Conservation (phyloP, 2,329 filamentous ascomycete species). For the Escovopsis sp. region DNA sequence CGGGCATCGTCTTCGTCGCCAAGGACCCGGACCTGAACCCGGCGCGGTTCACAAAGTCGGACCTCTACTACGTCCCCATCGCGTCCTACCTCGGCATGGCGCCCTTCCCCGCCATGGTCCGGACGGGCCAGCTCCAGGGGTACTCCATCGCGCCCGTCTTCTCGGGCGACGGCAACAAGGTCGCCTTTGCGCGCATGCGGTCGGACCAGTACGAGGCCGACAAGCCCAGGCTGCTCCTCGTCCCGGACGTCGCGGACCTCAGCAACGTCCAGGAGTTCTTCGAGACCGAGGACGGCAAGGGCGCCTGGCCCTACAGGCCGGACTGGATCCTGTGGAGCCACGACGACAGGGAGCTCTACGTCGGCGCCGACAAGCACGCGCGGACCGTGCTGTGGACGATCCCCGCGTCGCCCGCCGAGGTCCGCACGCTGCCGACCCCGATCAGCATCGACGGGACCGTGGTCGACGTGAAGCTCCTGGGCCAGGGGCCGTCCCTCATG, state of each 20-base stretch:
- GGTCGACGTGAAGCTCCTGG: constrained; percentile 35
- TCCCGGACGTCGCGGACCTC: constrained; percentile 45
- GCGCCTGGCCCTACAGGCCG: constrained; percentile 45
- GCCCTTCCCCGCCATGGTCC: constrained; percentile 32
- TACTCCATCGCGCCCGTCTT: constrained; percentile 56
- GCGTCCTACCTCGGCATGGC: constrained; percentile 43
- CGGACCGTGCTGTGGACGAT: constrained; percentile 47
- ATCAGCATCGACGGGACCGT: constrained; percentile 42
- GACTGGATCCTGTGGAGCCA: constrained; percentile 42
- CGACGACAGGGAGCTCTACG: constrained; percentile 49
- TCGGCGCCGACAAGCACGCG: constrained; percentile 60
- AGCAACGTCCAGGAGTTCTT: constrained; percentile 48
- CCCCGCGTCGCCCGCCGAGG: constrained; percentile 37
- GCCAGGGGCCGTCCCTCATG: constrained; percentile 37
- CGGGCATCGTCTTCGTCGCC: constrained; percentile 57
- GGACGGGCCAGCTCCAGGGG: constrained; percentile 44
- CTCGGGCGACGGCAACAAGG: constrained; percentile 53
- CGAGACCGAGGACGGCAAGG: constrained; percentile 45
- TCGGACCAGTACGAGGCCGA: constrained; percentile 68
- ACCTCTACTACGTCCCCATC: constrained; percentile 61
- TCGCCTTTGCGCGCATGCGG: constrained; percentile 71
- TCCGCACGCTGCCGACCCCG: constrained; percentile 31
- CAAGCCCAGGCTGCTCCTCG: constrained; percentile 46
- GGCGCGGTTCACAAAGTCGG: constrained; percentile 65
- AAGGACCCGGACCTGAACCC: constrained; percentile 59